phyloP scores from a whole-genome alignment of 2,329 filamentous ascomycete genomes.

The Scedosporium boydii region DNA sequence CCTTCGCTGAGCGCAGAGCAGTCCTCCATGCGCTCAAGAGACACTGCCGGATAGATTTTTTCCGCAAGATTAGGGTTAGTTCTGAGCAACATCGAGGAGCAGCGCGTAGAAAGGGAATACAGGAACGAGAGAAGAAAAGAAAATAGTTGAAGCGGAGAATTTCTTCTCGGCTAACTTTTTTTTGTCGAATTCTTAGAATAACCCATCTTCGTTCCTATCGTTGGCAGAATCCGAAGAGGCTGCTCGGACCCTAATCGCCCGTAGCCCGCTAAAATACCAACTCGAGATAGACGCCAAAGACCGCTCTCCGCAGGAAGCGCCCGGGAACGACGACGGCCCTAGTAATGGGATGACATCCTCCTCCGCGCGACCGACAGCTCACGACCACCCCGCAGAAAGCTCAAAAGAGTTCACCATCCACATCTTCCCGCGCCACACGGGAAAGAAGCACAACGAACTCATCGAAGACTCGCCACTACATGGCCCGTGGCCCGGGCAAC shows the following conservation, averaged over 20 bases:
- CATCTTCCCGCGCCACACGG: conserved; percentile 24
- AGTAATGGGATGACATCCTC: conserved; percentile 11
- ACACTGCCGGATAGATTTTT: conserved; percentile 40
- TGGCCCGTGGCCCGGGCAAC: conserved; percentile 29
- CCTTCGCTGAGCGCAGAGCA: conserved; percentile 44
- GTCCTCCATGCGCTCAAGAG: conserved; percentile 42
- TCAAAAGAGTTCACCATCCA: conserved; percentile 28
- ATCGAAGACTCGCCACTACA: conserved; percentile 27
- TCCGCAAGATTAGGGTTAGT: conserved; percentile 36
- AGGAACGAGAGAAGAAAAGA: background rate
- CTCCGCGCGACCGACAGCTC: conserved; percentile 11
- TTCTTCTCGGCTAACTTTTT: background rate
- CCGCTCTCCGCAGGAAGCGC: conserved; percentile 8
- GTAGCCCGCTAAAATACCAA: conserved; percentile 38
- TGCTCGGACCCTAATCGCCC: conserved; percentile 27
- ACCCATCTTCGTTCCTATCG: conserved; percentile 39
- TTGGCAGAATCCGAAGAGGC: conserved; percentile 31
- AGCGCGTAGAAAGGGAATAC: background rate
- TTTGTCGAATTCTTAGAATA: conserved; percentile 23
- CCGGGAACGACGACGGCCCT: conserved; percentile 17
- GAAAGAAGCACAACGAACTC: conserved; percentile 28
- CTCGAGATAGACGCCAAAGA: conserved; percentile 17
- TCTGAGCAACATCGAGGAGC: background rate
- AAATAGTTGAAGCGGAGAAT: background rate
- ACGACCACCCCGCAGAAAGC: background rate